phyloP scores from a whole-genome alignment of 2,329 filamentous ascomycete genomes.

The Pseudomassariella vexata region DNA sequence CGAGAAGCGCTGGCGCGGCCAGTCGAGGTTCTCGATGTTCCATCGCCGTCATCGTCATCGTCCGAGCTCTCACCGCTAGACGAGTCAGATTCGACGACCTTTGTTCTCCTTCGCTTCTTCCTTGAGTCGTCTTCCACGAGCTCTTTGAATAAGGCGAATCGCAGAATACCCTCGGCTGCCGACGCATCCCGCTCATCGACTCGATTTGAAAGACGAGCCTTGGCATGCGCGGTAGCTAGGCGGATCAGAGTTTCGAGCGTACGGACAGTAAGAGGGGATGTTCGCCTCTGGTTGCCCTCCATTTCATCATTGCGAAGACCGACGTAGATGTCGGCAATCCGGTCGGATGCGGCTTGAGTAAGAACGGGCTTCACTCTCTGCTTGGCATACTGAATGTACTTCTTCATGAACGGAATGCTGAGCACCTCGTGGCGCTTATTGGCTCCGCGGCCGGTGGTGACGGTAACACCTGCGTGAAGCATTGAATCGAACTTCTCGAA shows the following conservation, averaged over 20 bases:
- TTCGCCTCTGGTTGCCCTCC: conserved; percentile 87
- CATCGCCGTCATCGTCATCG: conserved; percentile 45
- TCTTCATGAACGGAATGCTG: conserved; percentile 97
- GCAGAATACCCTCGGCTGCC: conserved; percentile 81
- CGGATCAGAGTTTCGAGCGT: conserved; percentile 97
- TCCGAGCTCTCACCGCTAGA: conserved; percentile 56
- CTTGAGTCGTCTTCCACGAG: conserved; percentile 73
- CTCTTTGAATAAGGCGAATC: conserved; percentile 97
- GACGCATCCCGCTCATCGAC: conserved; percentile 87
- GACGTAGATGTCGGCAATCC: conserved; percentile 87
- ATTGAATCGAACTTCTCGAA: conserved; percentile 96
- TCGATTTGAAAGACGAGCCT: conserved; percentile 78
- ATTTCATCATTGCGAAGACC: conserved; percentile 93
- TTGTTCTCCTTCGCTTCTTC: conserved; percentile 74
- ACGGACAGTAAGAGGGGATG: conserved; percentile 92
- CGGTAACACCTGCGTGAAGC: conserved; percentile 84
- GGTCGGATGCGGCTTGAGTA: conserved; percentile 85
- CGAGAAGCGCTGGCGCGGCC: conserved; percentile 31
- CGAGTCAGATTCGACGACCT: conserved; percentile 50
- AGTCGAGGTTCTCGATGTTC: conserved; percentile 25
- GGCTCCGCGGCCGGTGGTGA: conserved; percentile 67
- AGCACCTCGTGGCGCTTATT: conserved; percentile 79
- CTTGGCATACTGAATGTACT: conserved; percentile 98
- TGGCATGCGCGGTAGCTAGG: conserved; percentile 92
- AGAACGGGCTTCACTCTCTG: conserved; percentile 82